Conservation (phyloP, 2,329 filamentous ascomycete species). For the Colletotrichum tropicicola region DNA sequence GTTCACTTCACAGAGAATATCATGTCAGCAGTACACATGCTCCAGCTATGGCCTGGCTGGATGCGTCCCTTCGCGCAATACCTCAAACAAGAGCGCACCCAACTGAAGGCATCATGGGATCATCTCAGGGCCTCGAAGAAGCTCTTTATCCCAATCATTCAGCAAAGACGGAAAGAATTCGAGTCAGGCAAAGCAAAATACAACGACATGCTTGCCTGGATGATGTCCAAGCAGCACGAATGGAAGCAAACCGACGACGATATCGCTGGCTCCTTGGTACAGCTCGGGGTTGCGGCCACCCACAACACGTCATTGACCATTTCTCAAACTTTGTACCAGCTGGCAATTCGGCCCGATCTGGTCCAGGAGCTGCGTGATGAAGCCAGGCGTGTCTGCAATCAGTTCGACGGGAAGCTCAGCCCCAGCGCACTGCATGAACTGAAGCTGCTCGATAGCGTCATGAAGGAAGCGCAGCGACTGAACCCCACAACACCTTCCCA, state of each 20-base stretch:
- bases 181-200: background rate
- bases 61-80: background rate
- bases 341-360: constrained; percentile 57
- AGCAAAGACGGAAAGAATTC: background rate
- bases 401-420: constrained; percentile 38
- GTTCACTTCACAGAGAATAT: constrained; percentile 11
- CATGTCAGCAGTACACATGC: constrained; percentile 2
- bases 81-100: constrained; percentile 1
- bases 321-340: constrained; percentile 53
- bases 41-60: constrained; percentile 3
- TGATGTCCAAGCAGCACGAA: constrained; percentile 45
- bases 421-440: constrained; percentile 42
- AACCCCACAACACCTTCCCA: constrained; percentile 32
- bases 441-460: constrained; percentile 44
- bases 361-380: constrained; percentile 59
- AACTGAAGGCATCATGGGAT: background rate
- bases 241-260: constrained; percentile 38
- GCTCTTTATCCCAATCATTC: background rate
- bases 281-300: constrained; percentile 54
- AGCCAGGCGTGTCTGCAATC: constrained; percentile 44
- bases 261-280: constrained; percentile 49
- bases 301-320: constrained; percentile 54
- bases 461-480: constrained; percentile 44
- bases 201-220: constrained; percentile 38
- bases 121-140: background rate